Evolutionary conservation across 2,329 filamentous ascomycete species (phyloP), one percentile per base, ranked within the genome.

Genomic region (Atkinsonella hypoxylon): DNA sequence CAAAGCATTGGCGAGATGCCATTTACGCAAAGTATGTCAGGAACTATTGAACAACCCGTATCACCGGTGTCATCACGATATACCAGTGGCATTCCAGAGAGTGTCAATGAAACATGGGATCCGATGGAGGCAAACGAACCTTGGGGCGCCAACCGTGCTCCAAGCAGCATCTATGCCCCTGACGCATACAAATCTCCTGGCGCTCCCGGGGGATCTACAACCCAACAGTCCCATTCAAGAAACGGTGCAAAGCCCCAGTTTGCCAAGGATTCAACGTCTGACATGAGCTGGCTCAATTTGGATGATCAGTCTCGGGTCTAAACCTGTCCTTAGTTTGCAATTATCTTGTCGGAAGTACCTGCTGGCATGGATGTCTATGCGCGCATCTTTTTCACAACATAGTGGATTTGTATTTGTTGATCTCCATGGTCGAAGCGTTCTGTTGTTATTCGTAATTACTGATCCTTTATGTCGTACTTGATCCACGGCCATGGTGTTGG

Each of bases 271-370:
- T 64, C 72, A 26, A 70, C 70, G 7, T 76, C 75, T 47, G 86
- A 89, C 64, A 87, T 89, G 83, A 87, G 83, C 67, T 90, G 86
- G 86, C 68, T 90, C 55, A 89, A 89, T 61, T 72, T 89, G 17
- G 82, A 81, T 45, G 76, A 77, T 38, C 61, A 64, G 38, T 55
- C 60, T 41, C 62, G 59, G 53, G 45, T 51, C 39, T 53, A 49
- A 36, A 30, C 30, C 38, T 15, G 4, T 22, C 10, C 8, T 20
- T 22, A 20, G 31, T 32, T 13, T 42, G 38, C 13, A 20, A 18
- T 31, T 12, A 26, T 45, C 40, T 20, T 30, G 13, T 32, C 13
- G 20, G 20, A n/a, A 45, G 39, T 11, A 30, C 31, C 31, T 51
- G 15, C 20, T 39, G 38, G 44, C 51, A 39, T 36, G 20, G 17